Base-by-base conservation (phyloP, 2,329 filamentous ascomycete genomes). In the Beauveria medogensis region DNA sequence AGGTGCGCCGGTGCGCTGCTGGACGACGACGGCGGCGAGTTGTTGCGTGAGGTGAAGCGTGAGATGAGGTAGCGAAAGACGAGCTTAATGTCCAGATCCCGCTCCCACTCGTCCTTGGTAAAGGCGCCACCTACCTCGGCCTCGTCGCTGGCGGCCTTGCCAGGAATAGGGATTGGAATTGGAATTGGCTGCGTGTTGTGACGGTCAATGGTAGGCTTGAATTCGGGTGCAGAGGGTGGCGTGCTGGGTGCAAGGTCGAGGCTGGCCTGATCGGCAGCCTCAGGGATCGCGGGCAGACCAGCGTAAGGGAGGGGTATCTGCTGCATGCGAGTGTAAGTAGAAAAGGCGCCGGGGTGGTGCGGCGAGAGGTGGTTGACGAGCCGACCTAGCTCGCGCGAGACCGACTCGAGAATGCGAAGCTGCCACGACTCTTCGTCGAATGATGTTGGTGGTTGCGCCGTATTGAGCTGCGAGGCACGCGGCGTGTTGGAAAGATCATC, bases 91-190 rank as follows among this genome's bases (percentile, higher is more conserved):
- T 97, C 92, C 5, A 97, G 82, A 59, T 96, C 90, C 63, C 88
- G 87, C 74, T 97, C 92, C 94, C 94, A 99, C 70, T 96, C 94
- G 41, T 94, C 90, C 67, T 90, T 80, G 1, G 82, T 83, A 64
- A 85, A 85, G 0, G 72, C 62, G 48, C 70, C 69, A 51, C 65
- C 64, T 65, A 69, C 60, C 37, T 65, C 67, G 37, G 47, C 50
- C n/a, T 65, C 64, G 14, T 69, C 66, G 20, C 34, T 16, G 34
- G 61, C 59, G 6, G 63, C 41, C 10, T 65, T 62, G 40, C 72
- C 70, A 26, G 72, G 71, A 22, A 76, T 73, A 24, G 72, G 71
- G 22, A 76, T 73, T 55, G 72, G 67, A 40, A 75, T 73, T 9
- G 76, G 73, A 40, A 75, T 73, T 9, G 76, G 73, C 43, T 69